Percentiles rank a stretch among this genome's conserved stretches.
Conservation (phyloP, 139 green algal species). For the Penium margaritaceum region DNA sequence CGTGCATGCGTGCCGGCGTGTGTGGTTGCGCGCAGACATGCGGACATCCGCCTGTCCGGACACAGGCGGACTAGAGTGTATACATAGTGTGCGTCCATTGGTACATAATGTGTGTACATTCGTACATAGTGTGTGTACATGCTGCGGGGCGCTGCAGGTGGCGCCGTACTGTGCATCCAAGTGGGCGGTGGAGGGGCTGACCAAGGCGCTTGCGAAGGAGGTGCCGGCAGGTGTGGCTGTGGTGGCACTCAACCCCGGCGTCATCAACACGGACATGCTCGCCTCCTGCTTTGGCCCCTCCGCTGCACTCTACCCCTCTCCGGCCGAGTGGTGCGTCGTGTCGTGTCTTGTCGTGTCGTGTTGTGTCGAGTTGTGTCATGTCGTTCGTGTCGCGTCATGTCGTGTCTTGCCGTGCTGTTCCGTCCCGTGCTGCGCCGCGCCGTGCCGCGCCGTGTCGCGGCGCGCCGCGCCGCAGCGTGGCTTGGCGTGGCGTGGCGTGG, state of each 20-base stretch:
- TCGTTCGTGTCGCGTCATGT: too few species aligned
- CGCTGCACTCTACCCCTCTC: slow-evolving; percentile 26
- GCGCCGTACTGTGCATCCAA: slow-evolving; percentile 37
- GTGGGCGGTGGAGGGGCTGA: slow-evolving; percentile 35
- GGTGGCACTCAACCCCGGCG: slow-evolving; percentile 36
- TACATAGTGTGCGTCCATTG: too few species aligned
- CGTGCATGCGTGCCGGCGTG: too few species aligned
- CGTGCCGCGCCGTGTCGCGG: background rate
- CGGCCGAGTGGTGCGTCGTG: slow-evolving; percentile 20
- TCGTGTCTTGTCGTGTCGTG: too few species aligned
- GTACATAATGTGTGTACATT: too few species aligned
- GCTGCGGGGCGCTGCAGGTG: too few species aligned
- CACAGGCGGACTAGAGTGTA: too few species aligned
- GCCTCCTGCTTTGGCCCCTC: slow-evolving; percentile 34
- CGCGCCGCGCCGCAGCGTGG: background rate
- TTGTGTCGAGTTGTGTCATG: too few species aligned
- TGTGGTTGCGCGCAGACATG: too few species aligned
- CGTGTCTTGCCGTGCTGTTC: too few species aligned
- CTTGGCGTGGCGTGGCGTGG: background rate
- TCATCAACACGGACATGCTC: slow-evolving; percentile 41
- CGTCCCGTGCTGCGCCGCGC: background rate
- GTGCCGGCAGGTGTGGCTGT: slow-evolving; percentile 15
- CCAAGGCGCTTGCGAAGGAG: slow-evolving; percentile 28
- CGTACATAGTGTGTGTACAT: too few species aligned
- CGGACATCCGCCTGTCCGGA: too few species aligned